Conservation (phyloP, 202 grass and related monocot species). For the Elaeis oleifera region DNA sequence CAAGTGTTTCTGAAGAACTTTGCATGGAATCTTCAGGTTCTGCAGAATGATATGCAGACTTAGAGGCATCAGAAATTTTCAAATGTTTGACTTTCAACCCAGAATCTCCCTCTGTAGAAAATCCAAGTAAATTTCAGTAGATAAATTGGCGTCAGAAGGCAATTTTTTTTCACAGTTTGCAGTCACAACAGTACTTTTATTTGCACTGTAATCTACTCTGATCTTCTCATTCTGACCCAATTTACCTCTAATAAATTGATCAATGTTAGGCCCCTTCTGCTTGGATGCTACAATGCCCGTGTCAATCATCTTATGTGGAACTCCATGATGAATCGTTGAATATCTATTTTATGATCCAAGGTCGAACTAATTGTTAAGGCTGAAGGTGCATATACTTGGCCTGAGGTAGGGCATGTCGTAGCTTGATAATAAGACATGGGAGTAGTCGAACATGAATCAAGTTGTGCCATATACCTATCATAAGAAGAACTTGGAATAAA, state of each 20-base stretch:
- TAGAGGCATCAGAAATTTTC: background rate
- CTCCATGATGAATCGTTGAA: background rate
- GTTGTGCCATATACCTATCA: slow-evolving; percentile 22
- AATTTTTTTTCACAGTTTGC: background rate
- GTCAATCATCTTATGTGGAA: slow-evolving; percentile 11
- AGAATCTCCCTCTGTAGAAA: slow-evolving; percentile 21
- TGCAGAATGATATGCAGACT: background rate
- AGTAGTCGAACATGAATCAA: slow-evolving; percentile 13
- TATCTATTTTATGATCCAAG: slow-evolving; percentile 2
- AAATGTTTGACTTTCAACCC: slow-evolving; percentile 23
- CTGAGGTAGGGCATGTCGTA: slow-evolving; percentile 11
- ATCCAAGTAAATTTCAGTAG: slow-evolving; percentile 5
- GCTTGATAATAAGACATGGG: slow-evolving; percentile 12
- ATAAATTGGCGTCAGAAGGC: background rate
- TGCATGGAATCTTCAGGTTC: background rate
- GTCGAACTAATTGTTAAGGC: slow-evolving; percentile 8
- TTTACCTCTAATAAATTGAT: slow-evolving; percentile 4
- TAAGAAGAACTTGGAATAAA: slow-evolving; percentile 5
- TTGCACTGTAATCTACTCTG: background rate
- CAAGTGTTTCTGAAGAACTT: slow-evolving; percentile 1
- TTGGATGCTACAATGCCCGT: slow-evolving; percentile 33
- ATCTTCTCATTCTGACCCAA: slow-evolving; percentile 10
- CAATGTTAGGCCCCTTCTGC: background rate
- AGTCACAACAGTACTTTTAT: background rate
- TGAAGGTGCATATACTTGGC: slow-evolving; percentile 2